Base-by-base conservation (phyloP, 2,329 filamentous ascomycete genomes). In the Aspergillus transmontanensis region DNA sequence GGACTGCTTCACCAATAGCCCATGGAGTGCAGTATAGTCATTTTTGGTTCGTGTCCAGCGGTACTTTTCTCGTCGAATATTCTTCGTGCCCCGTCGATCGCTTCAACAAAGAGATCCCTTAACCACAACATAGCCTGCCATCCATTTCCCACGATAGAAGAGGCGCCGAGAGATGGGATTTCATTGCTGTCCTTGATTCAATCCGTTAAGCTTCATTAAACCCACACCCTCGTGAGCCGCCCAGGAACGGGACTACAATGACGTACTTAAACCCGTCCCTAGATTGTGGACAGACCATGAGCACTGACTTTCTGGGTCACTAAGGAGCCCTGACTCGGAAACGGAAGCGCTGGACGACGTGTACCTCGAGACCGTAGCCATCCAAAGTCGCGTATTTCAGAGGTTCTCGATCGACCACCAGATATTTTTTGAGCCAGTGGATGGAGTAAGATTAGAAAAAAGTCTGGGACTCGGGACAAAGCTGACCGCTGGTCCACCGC, bases 361-460 rank as follows among this genome's bases (percentile, higher is more conserved):
- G 51, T 87, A 86, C 71, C 80, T 85, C 67, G 84, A 89, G 71
- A 88, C 85, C 6, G 78, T 90, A 63, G 80, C 82, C 19, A 80
- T 89, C 67, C 82, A 89, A 74, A 87, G 87, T 64, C 84, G 90
- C 72, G 82, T 84, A 54, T 93, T 87, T 74, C 90, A 93, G 68
- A 84, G 84, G 72, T 88, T 89, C 78, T 85, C 90, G 23, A 75
- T 92, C 59, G 83, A 88, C 34, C 87, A 89, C 68, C 82, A 81
- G 41, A 84, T 87, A 65, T 91, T 90, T 73, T 89, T 90, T 69
- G 86, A 82, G 53, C 90, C 90, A 10, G 82, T 90, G 62, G 90
- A 93, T 72, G 89, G 92, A 82, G 90, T 91, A 82, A 54, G 60
- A 34, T 45, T 43, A 12, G 19, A 51, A 57, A 46, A 26, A 50